A percentile compares a stretch with the other conserved stretches of the same genome.
Evolutionary conservation across 23 red algal genomes (phyloP).

Genomic region (Pyropia yezoensis): DNA sequence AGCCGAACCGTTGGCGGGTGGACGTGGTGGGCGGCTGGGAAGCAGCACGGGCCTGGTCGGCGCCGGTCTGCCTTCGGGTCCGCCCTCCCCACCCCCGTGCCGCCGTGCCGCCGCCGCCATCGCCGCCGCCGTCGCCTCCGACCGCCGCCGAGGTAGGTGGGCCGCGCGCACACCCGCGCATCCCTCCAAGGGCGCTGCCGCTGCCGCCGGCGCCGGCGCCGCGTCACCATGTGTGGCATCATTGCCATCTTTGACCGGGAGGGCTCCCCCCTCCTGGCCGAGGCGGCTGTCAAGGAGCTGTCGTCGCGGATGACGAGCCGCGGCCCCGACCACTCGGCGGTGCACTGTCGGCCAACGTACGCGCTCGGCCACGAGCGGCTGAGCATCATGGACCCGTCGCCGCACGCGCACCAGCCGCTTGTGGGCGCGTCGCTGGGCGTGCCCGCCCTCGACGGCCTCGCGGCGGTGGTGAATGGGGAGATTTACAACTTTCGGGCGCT

Average conservation of each 20-base stretch:
- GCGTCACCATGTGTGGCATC: slow-evolving; percentile 7
- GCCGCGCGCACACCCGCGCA: too few species aligned
- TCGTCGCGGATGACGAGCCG: neutral
- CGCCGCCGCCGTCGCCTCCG: too few species aligned
- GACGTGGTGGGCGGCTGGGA: too few species aligned
- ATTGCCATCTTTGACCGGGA: neutral
- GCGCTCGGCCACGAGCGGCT: slow-evolving; percentile 17
- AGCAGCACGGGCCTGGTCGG: too few species aligned
- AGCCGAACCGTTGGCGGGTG: too few species aligned
- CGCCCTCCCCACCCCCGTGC: too few species aligned
- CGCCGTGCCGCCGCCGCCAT: too few species aligned
- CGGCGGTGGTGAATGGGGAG: slow-evolving; percentile 38
- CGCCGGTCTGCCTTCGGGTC: too few species aligned
- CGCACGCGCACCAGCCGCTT: slow-evolving; percentile 35
- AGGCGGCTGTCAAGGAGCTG: neutral
- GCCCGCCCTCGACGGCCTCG: neutral
- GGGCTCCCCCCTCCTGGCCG: neutral
- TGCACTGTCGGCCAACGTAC: neutral
- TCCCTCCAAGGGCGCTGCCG: too few species aligned
- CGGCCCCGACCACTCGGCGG: slow-evolving; percentile 3
- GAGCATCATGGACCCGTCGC: slow-evolving; percentile 32
- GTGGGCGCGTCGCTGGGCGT: neutral
- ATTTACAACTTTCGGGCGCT: slow-evolving; percentile 35
- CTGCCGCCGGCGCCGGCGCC: too few species aligned
- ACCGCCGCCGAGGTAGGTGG: too few species aligned